A percentile compares a stretch with the other conserved stretches of the same genome.
Conservation (phyloP, 345 rosid species). For the Lumnitzera racemosa region DNA sequence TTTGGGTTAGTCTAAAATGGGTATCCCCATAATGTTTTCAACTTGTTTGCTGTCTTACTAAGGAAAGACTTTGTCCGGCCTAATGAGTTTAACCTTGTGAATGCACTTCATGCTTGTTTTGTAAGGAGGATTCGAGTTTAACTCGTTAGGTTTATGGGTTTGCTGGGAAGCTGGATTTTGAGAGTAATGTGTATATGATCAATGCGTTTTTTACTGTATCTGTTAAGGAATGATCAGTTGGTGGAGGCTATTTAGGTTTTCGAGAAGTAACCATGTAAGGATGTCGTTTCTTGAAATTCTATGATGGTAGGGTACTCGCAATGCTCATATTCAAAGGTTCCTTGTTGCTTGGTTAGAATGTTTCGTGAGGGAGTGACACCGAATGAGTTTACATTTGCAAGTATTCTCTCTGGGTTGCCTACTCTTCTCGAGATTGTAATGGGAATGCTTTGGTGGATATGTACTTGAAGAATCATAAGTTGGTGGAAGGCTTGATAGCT, state of each 20-base stretch:
- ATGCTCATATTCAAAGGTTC: slow-evolving; percentile 18
- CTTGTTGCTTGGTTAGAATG: slow-evolving; percentile 34
- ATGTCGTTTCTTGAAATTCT: slow-evolving; percentile 50
- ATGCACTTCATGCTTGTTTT: slow-evolving; percentile 29
- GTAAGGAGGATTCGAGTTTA: slow-evolving; percentile 11
- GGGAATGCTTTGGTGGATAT: slow-evolving; percentile 43
- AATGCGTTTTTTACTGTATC: slow-evolving; percentile 41
- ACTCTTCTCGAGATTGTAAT: slow-evolving; percentile 22
- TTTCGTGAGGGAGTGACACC: slow-evolving; percentile 33
- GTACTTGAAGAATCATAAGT: slow-evolving; percentile 30
- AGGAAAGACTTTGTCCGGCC: slow-evolving; percentile 13
- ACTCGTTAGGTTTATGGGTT: slow-evolving; percentile 27
- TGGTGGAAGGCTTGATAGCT: slow-evolving; percentile 28
- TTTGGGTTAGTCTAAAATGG: slow-evolving; percentile 34
- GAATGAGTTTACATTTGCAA: slow-evolving; percentile 38
- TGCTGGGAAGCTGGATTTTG: slow-evolving; percentile 29
- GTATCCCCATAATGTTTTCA: slow-evolving; percentile 18
- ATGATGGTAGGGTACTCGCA: slow-evolving; percentile 42
- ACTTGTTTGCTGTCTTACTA: slow-evolving; percentile 27
- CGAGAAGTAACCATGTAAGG: slow-evolving; percentile 21
- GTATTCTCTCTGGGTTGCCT: slow-evolving; percentile 34
- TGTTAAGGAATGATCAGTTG: slow-evolving; percentile 34
- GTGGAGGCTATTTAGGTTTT: slow-evolving; percentile 35
- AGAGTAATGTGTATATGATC: slow-evolving; percentile 27
- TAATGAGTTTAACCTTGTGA: no score